These are phyloP conservation scores for Arthrocladium fulminans DNA, from an alignment of 2,329 filamentous ascomycete genomes.

Conservation along the genomic window DNA sequence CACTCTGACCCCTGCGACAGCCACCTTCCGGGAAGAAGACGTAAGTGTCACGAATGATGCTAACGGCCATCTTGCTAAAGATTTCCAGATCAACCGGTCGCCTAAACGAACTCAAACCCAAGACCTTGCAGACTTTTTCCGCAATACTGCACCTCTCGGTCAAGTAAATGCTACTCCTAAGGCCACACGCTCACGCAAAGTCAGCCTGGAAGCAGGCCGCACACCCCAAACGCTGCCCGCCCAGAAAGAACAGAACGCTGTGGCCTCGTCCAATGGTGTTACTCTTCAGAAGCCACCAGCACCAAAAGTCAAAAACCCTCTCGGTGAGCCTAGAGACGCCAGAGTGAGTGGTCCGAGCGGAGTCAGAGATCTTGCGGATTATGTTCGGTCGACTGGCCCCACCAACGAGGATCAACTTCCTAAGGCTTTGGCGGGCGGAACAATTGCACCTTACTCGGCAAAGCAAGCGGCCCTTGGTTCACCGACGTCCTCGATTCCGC, in stretches of 20 bases:
- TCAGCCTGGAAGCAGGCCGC: background rate
- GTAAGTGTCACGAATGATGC: slow-evolving; percentile 39
- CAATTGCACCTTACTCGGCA: slow-evolving; percentile 3
- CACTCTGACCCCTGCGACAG: slow-evolving; percentile 69
- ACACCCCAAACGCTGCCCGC: background rate
- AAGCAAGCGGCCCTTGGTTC: slow-evolving; percentile 8
- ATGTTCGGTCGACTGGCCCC: slow-evolving; percentile 78
- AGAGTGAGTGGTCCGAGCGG: slow-evolving; percentile 58
- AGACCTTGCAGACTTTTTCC: slow-evolving; percentile 32
- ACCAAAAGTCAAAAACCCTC: slow-evolving; percentile 22
- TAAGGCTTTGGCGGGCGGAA: background rate
- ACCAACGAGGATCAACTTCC: slow-evolving; percentile 31
- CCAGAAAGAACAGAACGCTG: background rate
- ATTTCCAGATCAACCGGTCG: slow-evolving; percentile 24
- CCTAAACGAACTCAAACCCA: slow-evolving; percentile 26
- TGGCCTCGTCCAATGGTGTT: background rate
- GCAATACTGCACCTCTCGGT: slow-evolving; percentile 29
- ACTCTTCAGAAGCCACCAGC: slow-evolving; percentile 6
- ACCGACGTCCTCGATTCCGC: slow-evolving; percentile 10
- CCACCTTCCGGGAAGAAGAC: slow-evolving; percentile 57
- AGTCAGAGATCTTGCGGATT: slow-evolving; percentile 75
- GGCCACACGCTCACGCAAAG: background rate
- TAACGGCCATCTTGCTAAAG: background rate
- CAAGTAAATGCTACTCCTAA: slow-evolving; percentile 8
- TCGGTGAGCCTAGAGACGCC: slow-evolving; percentile 58